A percentile compares a stretch with the other conserved stretches of the same genome.
phyloP scores from a whole-genome alignment of 164 flowering plant species.

The Chimonanthus salicifolius region DNA sequence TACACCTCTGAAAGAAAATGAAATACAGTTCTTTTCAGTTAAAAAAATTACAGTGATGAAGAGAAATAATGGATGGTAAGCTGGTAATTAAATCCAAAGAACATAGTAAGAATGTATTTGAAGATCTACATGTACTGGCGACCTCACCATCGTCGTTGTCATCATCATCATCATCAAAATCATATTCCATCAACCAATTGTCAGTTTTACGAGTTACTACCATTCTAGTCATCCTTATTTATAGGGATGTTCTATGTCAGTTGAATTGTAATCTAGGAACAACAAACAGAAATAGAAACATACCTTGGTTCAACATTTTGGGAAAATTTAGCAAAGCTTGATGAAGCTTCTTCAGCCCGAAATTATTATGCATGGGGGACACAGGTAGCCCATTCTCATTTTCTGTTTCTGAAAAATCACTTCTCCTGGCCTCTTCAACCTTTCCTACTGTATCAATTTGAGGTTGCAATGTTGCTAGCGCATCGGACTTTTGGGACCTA shows the following conservation, averaged over 20 bases:
- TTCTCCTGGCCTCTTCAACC: constrained; percentile 37
- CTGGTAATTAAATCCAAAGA: too few species aligned
- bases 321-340: constrained; percentile 42
- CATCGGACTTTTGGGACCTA: constrained; percentile 36
- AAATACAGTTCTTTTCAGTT: not conserved
- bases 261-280: too few species aligned
- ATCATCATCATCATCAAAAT: too few species aligned
- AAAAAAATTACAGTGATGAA: not conserved
- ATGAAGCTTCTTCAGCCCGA: constrained; percentile 30
- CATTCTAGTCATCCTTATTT: too few species aligned
- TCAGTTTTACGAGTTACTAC: too few species aligned
- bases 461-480: constrained; percentile 21
- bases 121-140: too few species aligned
- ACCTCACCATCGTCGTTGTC: too few species aligned
- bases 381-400: constrained; percentile 33
- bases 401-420: constrained; percentile 49
- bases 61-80: not conserved
- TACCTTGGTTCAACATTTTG: constrained; percentile 61
- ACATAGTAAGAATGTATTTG: too few species aligned
- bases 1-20: constrained; percentile 30
- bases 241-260: too few species aligned
- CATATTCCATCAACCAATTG: too few species aligned
- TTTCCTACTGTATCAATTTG: constrained; percentile 29
- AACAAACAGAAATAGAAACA: not conserved
- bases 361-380: constrained; percentile 22